Evolutionary conservation across 2,329 filamentous ascomycete species (phyloP), one percentile per base, ranked within the genome.

Genomic region (Apiospora phragmitis): DNA sequence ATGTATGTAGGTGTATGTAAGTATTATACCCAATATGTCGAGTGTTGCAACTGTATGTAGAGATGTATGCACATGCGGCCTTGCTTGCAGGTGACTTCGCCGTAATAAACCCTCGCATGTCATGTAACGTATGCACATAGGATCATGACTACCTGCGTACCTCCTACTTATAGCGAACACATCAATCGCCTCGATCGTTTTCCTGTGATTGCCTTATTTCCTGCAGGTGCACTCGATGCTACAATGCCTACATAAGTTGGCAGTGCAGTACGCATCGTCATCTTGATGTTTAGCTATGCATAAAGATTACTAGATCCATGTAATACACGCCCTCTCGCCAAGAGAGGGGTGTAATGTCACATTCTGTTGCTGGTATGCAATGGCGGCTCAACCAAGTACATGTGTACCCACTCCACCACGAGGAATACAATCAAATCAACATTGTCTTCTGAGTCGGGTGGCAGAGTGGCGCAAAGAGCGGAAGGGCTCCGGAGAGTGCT

Each of bases 281-380:
- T 62, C 29, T 62, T 62, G 55, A 38, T 35, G 55, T 62, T n/a
- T 62, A 62, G 55, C 55, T 62, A 38, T 62, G 55, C 55, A 62
- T 62, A 62, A 62, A 38, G 18, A 38, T 38, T n/a, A 62, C 55
- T 62, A 62, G 55, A 62, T 62, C 55, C 55, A 62, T 62, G 55
- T 24, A 38, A 38, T 62, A 62, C 55, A 62, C 55, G 38, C 55
- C 55, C 55, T 62, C 32, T 35, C 32, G 55, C 55, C 29, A 38
- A 62, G 55, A 38, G 55, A 62, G 55, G 55, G 55, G 55, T 62
- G 29, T 62, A 62, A 62, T 62, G 55, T 62, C 55, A 62, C 55
- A 62, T 62, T 62, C 55, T 32, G 55, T 38, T 62, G 55, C 51
- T 59, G 29, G 12, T 59, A 59, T 59, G 51, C 55, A 62, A 62